These are phyloP conservation scores for Prunus mume DNA, from an alignment of 306 rosid species.

Conservation along the genomic window DNA sequence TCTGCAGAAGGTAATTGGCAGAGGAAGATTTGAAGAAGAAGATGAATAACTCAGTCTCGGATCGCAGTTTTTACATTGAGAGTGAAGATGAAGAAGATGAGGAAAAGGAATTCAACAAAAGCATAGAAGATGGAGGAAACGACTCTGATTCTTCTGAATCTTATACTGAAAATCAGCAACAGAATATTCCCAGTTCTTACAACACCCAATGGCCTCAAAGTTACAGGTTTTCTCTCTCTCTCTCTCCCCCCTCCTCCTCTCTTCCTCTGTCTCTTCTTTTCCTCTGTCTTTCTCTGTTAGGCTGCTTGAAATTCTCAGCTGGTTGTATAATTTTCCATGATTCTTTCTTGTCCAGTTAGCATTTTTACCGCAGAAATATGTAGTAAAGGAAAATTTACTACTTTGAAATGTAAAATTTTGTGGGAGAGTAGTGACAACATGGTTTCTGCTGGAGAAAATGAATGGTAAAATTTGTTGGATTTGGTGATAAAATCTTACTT, in stretches of 20 bases:
- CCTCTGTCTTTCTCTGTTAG: neutral
- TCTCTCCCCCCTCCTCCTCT: neutral
- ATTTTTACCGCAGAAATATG: neutral
- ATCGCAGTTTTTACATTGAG: conserved; percentile 70
- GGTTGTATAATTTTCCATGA: neutral
- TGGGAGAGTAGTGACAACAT: neutral
- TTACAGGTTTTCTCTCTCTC: conserved; percentile 61
- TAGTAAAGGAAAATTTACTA: neutral
- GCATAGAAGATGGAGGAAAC: conserved; percentile 62
- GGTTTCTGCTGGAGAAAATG: neutral
- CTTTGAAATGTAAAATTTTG: neutral
- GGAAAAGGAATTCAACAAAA: conserved; percentile 51
- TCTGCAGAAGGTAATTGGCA: conserved; percentile 11
- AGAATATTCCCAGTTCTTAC: conserved; percentile 60
- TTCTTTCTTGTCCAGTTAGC: neutral
- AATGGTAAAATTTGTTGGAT: neutral
- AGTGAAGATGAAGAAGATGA: conserved; percentile 78
- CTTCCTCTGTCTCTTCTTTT: too few species aligned
- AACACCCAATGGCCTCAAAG: conserved; percentile 91
- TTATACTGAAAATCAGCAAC: conserved; percentile 52
- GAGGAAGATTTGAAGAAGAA: conserved; percentile 11
- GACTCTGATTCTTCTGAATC: conserved; percentile 76
- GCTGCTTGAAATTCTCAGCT: neutral
- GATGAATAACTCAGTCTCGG: conserved; percentile 77
- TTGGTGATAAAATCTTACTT: neutral